A percentile compares a stretch with the other conserved stretches of the same genome.
These are phyloP conservation scores for Neoboletus magnificus DNA, from an alignment of 768 basidiomycete genomes.

Conservation along the genomic window DNA sequence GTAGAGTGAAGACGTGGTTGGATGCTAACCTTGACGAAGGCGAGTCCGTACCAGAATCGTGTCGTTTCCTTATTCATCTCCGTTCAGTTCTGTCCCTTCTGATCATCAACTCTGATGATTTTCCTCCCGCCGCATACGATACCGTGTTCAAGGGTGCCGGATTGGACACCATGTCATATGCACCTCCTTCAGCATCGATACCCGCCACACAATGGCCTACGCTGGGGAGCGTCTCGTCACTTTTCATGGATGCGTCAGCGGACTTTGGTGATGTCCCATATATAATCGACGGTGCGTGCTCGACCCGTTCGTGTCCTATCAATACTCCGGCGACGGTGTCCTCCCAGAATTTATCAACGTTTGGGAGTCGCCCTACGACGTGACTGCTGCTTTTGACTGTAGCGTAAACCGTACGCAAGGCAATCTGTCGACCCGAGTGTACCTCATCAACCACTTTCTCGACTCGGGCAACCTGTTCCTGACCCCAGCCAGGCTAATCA, in stretches of 20 bases:
- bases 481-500: constrained; percentile 55
- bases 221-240: constrained; percentile 73
- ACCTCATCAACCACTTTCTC: constrained; percentile 91
- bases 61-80: background rate
- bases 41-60: constrained; percentile 20
- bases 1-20: constrained; percentile 78
- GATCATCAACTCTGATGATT: constrained; percentile 83
- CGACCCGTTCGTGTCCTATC: background rate
- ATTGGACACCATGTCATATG: constrained; percentile 69
- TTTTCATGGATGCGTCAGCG: constrained; percentile 80
- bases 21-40: constrained; percentile 85
- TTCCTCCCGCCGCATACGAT: constrained; percentile 56
- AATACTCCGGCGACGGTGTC: background rate
- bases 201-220: constrained; percentile 78
- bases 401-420: constrained; percentile 79
- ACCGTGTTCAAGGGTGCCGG: constrained; percentile 69
- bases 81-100: constrained; percentile 75
- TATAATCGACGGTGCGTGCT: constrained; percentile 74
- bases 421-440: constrained; percentile 68
- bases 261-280: constrained; percentile 72
- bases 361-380: constrained; percentile 80
- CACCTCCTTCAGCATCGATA: constrained; percentile 58
- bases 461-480: constrained; percentile 74
- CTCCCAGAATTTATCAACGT: constrained; percentile 78
- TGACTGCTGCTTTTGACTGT: constrained; percentile 70